Percentiles rank a stretch among this genome's conserved stretches.
These are phyloP conservation scores for Chalciporus sp. DNA, from an alignment of 1,284 basidiomycete species.

Conservation along the genomic window DNA sequence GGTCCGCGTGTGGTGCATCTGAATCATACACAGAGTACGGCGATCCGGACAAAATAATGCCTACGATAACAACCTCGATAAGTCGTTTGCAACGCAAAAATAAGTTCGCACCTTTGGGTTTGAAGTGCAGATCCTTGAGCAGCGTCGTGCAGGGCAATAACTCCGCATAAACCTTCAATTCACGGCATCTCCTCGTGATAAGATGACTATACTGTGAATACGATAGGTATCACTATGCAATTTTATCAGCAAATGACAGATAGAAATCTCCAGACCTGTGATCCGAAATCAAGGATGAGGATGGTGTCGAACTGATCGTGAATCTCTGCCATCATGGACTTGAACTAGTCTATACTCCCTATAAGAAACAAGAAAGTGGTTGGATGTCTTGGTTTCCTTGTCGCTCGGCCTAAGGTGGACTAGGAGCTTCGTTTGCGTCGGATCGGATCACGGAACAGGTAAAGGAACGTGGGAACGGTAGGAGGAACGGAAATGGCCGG, in stretches of 20 bases:
- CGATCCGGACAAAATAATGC: constrained; percentile 97
- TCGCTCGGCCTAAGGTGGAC: too few relatives aligned
- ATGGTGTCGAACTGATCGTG: constrained; percentile 97
- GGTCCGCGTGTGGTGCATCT: constrained; percentile 93
- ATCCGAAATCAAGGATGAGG: constrained; percentile 97
- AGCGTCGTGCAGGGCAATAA: constrained; percentile 97
- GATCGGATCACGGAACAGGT: too few relatives aligned
- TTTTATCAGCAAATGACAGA: constrained; percentile 1
- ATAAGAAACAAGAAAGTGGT: neutral
- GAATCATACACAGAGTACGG: constrained; percentile 98
- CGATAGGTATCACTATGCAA: constrained; percentile 6
- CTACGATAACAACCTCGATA: constrained; percentile 41
- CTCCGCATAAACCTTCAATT: constrained; percentile 98
- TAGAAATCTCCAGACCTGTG: constrained; percentile 65
- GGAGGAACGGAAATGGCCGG: too few relatives aligned
- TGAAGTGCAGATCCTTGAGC: constrained; percentile 89
- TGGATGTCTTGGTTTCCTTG: too few relatives aligned
- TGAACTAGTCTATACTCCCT: neutral
- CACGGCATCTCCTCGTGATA: constrained; percentile 97
- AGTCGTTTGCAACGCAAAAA: neutral
- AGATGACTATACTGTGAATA: constrained; percentile 88
- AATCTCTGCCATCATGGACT: constrained; percentile 68
- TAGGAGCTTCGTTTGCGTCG: too few relatives aligned
- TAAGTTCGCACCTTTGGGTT: constrained; percentile 78
- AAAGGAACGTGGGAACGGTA: too few relatives aligned